Conservation (phyloP, 2,329 filamentous ascomycete species). For the Verticillium zaregamsianum region DNA sequence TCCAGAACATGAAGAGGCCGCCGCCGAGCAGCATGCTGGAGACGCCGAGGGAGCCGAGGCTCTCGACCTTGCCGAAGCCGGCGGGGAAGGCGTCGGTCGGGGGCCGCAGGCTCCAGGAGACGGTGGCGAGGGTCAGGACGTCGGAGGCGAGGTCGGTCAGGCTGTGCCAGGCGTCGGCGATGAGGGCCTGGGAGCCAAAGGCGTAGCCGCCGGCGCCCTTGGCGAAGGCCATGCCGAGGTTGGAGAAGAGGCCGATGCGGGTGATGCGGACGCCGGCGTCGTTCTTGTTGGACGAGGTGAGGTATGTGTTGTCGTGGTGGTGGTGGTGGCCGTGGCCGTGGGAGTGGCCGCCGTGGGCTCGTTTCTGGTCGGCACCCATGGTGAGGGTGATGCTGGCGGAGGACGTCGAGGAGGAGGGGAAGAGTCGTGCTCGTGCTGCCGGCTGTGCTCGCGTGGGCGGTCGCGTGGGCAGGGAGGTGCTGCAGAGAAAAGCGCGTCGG, state of each 20-base stretch:
- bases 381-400: constrained; percentile 9
- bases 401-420: not conserved
- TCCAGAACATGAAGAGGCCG: constrained; percentile 87
- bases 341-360: constrained; percentile 47
- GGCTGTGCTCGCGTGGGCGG: not conserved
- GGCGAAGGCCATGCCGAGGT: constrained; percentile 87
- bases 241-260: constrained; percentile 80
- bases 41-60: constrained; percentile 86
- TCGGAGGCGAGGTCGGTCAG: constrained; percentile 94
- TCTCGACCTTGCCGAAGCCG: constrained; percentile 98
- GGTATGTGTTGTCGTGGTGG: constrained; percentile 80
- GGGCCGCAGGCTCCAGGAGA: constrained; percentile 86
- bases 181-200: constrained; percentile 91
- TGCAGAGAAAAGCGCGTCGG: not conserved
- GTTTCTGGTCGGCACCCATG: constrained; percentile 25
- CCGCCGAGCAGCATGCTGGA: constrained; percentile 86
- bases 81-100: constrained; percentile 80
- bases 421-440: not conserved
- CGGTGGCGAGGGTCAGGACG: constrained; percentile 87
- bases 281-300: constrained; percentile 77
- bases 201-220: constrained; percentile 90
- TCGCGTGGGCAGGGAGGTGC: not conserved
- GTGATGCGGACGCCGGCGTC: constrained; percentile 95
- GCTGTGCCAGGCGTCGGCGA: constrained; percentile 93
- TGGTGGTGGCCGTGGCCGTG: constrained; percentile 61